Percentiles rank a stretch among this genome's conserved stretches.
Evolutionary conservation across 257 asterid genomes (phyloP).

Genomic region (Mentha longifolia): DNA sequence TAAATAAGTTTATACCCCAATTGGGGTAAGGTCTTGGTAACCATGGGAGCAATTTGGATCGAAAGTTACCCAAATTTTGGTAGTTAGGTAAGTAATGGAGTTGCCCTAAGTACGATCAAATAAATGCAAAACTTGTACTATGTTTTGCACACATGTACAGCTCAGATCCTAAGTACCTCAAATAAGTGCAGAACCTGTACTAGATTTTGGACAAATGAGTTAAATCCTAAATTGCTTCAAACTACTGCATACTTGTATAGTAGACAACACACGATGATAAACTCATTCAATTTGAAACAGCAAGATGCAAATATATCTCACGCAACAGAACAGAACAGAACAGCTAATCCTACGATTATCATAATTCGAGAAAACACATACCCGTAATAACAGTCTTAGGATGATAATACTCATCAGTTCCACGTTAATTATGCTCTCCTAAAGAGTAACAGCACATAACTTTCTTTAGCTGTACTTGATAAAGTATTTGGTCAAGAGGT

Average conservation of each 20-base stretch:
- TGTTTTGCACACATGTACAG: not conserved
- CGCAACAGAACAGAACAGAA: not conserved
- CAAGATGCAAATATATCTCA: not conserved
- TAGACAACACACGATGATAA: not conserved
- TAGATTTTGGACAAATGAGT: not conserved
- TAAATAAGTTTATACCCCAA: not conserved
- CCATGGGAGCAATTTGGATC: not conserved
- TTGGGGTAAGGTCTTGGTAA: not conserved
- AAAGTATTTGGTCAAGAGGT: conserved; percentile 13
- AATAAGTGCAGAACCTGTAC: not conserved
- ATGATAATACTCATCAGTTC: not conserved
- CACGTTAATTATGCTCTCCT: not conserved
- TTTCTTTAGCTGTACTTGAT: not conserved
- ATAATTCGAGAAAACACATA: not conserved
- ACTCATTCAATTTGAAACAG: not conserved
- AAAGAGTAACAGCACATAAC: not conserved
- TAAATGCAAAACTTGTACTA: not conserved
- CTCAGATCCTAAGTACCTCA: not conserved
- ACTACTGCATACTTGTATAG: not conserved
- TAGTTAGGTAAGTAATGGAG: not conserved
- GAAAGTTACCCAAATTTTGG: not conserved
- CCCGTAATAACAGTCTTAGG: not conserved
- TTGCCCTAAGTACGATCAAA: not conserved
- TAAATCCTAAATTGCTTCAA: not conserved
- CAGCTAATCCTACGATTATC: not conserved